Percentiles rank a stretch among this genome's conserved stretches.
phyloP scores from a whole-genome alignment of 768 basidiomycete genomes.

The Porpolomopsis calyptriformis region DNA sequence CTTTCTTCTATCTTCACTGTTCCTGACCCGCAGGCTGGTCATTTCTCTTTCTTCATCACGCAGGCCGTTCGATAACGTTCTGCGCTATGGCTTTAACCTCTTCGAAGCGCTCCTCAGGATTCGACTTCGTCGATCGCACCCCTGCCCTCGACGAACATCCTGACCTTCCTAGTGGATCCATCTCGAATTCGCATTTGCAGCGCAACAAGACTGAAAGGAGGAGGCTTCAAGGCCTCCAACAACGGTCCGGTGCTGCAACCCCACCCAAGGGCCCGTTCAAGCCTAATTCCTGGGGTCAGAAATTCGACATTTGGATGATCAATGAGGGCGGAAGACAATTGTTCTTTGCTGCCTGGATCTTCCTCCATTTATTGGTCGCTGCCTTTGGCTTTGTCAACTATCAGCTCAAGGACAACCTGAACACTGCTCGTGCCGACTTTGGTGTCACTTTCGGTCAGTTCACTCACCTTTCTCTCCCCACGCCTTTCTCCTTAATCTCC shows the following conservation, averaged over 20 bases:
- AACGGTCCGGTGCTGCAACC: constrained; percentile 32
- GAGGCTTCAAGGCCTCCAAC: constrained; percentile 78
- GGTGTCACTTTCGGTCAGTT: constrained; percentile 66
- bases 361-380: constrained; percentile 71
- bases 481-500: constrained; percentile 24
- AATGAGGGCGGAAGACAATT: constrained; percentile 77
- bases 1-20: background rate
- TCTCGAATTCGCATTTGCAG: constrained; percentile 44
- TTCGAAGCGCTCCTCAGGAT: constrained; percentile 44
- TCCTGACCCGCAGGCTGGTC: constrained; percentile 39
- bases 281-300: constrained; percentile 33
- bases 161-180: constrained; percentile 25
- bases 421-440: constrained; percentile 54
- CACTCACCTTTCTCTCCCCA: constrained; percentile 17
- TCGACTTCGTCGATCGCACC: constrained; percentile 56
- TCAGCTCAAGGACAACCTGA: constrained; percentile 66
- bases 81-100: background rate
- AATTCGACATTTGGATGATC: constrained; percentile 77
- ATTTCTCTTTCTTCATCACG: constrained; percentile 25
- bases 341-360: constrained; percentile 72
- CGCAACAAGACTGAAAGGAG: constrained; percentile 80
- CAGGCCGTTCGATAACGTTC: constrained; percentile 27
- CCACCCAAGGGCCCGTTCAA: constrained; percentile 20
- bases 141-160: constrained; percentile 44
- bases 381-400: constrained; percentile 72